These are phyloP conservation scores for Blastobotrys persicus DNA, from an alignment of 1,139 yeast genomes.

Conservation along the genomic window DNA sequence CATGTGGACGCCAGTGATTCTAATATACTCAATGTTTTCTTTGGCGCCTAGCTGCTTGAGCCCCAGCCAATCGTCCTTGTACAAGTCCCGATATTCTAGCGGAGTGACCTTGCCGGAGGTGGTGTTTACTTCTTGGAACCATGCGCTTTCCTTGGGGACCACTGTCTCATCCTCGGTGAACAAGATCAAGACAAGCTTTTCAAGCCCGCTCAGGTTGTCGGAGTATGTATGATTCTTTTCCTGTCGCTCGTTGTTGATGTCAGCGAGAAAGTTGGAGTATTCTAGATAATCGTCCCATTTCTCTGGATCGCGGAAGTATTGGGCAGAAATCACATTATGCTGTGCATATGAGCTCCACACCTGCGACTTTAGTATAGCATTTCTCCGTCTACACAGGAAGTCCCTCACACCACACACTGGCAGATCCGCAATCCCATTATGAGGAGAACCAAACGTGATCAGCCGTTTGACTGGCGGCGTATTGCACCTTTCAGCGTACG, in stretches of 20 bases:
- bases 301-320: conserved; percentile 57
- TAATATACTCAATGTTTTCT: conserved; percentile 47
- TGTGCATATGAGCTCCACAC: conserved; percentile 63
- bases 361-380: conserved; percentile 54
- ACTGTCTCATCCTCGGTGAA: conserved; percentile 64
- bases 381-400: conserved; percentile 60
- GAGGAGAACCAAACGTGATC: conserved; percentile 80
- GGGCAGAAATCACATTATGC: conserved; percentile 63
- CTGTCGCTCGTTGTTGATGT: conserved; percentile 59
- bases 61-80: conserved; percentile 57
- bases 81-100: conserved; percentile 51
- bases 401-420: conserved; percentile 59
- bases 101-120: conserved; percentile 45
- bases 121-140: conserved; percentile 56
- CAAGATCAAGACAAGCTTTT: conserved; percentile 56
- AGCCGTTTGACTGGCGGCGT: conserved; percentile 50
- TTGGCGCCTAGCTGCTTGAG: conserved; percentile 47
- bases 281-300: conserved; percentile 49
- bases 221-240: conserved; percentile 41
- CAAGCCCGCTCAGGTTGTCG: conserved; percentile 44
- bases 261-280: conserved; percentile 57
- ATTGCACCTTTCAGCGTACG: conserved; percentile 58
- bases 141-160: conserved; percentile 69
- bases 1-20: conserved; percentile 68
- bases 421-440: conserved; percentile 69